Evolutionary conservation across 306 rosid genomes (phyloP), one percentile per base, ranked within the genome.

Genomic region (Dryas drummondii): DNA sequence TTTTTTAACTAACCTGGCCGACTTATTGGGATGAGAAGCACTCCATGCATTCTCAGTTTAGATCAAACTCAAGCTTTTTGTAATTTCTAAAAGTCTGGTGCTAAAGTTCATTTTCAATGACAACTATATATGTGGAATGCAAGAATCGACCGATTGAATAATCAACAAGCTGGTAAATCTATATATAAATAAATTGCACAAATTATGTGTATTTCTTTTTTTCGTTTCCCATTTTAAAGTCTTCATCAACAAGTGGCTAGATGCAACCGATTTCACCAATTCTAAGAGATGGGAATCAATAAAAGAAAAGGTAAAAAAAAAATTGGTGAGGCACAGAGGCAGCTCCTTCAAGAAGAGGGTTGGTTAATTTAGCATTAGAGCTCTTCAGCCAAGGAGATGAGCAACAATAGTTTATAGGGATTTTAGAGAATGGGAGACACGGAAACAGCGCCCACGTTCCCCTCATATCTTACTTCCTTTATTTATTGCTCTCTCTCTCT

Each of bases 361-460:
- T 69, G 77, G 76, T 85, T 86, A 84, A 83, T 86, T 86, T 86
- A 88, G 93, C 79, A 83, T 62, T 72, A 83, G 85, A 91, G 97
- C 98, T 88, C 98, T 73, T 85, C 78, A 78, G 98, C 93, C 98
- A 83, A 94, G 97, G 73, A 75, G 93, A 93, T 79, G 89, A 84
- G 85, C 83, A 79, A 84, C 68, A 82, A 81, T 73, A 56, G 61
- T 84, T 75, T 72, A 80, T 76, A 68, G 74, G 15, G 49, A 13
- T 83, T 76, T 77, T 53, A 72, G 77, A 74, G 85, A 88, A 76
- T 90, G 91, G 97, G 96, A 93, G 96, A 96, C 97, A 94, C 79
- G 83, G 93, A 91, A 94, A 94, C 98, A 89, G 86, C 89, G 76
- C 96, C 97, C 99, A 96, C 97, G 99, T 96, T 96, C 93, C 73